Evolutionary conservation across 805 yeast species (phyloP).

Genomic region (Suhomyces prunicola): DNA sequence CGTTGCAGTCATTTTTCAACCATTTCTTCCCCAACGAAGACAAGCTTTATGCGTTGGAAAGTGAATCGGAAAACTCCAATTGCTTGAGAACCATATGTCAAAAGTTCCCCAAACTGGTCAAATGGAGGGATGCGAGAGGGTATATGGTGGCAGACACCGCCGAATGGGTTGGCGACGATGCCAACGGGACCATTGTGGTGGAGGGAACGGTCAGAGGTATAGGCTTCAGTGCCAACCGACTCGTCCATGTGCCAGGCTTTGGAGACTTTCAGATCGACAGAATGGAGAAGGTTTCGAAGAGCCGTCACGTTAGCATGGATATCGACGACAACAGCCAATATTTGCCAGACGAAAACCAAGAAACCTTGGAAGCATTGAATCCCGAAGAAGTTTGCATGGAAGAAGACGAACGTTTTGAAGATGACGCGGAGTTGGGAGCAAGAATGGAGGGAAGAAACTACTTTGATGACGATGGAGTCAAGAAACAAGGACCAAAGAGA

Average conservation of each 20-base stretch:
- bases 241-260: slow-evolving; percentile 81
- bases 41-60: slow-evolving; percentile 69
- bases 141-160: slow-evolving; percentile 75
- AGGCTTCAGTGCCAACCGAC: slow-evolving; percentile 73
- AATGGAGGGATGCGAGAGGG: slow-evolving; percentile 93
- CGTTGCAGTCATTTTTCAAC: slow-evolving; percentile 38
- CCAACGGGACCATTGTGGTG: slow-evolving; percentile 48
- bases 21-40: slow-evolving; percentile 65
- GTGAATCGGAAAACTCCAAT: slow-evolving; percentile 63
- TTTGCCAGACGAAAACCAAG: slow-evolving; percentile 43
- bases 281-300: slow-evolving; percentile 49
- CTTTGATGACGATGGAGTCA: slow-evolving; percentile 30
- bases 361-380: slow-evolving; percentile 56
- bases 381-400: slow-evolving; percentile 53
- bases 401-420: slow-evolving; percentile 21
- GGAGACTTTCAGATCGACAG: slow-evolving; percentile 83
- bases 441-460: slow-evolving; percentile 57
- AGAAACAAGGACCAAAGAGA: slow-evolving; percentile 14
- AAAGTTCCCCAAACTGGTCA: slow-evolving; percentile 76
- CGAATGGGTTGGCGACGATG: slow-evolving; percentile 32
- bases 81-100: slow-evolving; percentile 78
- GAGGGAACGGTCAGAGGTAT: slow-evolving; percentile 86
- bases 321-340: slow-evolving; percentile 21
- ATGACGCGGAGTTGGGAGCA: slow-evolving; percentile 38
- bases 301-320: slow-evolving; percentile 15